phyloP scores from a whole-genome alignment of 352 stramenopile species.

The Blastocystis sp. region DNA sequence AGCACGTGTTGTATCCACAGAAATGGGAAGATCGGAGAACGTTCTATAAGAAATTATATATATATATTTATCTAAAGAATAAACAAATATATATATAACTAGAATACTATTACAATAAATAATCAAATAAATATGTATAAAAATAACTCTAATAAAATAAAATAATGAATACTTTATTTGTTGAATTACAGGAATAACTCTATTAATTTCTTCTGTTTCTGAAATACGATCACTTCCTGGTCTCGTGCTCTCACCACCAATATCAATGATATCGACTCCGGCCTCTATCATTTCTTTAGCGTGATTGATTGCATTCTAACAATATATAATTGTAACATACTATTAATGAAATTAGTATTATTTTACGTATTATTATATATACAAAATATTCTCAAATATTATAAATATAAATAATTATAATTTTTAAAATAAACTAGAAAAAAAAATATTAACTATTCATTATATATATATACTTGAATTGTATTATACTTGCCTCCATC shows the following conservation, averaged over 20 bases:
- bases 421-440: too few relatives aligned
- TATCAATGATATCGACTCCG: conserved; percentile 79
- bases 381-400: too few relatives aligned
- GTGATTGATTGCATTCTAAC: conserved; percentile 51
- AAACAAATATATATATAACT: too few relatives aligned
- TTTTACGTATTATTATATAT: too few relatives aligned
- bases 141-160: neutral
- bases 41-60: conserved; percentile 30
- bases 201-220: conserved; percentile 64
- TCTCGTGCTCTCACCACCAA: conserved; percentile 91
- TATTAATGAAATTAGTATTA: conserved; percentile 46
- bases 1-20: conserved; percentile 82
- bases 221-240: conserved; percentile 68
- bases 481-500: conserved; percentile 59
- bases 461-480: conserved; percentile 27
- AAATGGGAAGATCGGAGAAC: conserved; percentile 59
- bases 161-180: conserved; percentile 50
- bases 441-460: too few relatives aligned
- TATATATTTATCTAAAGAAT: too few relatives aligned
- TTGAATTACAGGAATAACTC: conserved; percentile 75
- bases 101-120: conserved; percentile 5
- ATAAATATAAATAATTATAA: too few relatives aligned
- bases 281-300: conserved; percentile 63
- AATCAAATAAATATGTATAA: too few relatives aligned
- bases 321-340: too few relatives aligned